phyloP scores from a whole-genome alignment of 805 yeast species.

The Cyberlindnera maritima region DNA sequence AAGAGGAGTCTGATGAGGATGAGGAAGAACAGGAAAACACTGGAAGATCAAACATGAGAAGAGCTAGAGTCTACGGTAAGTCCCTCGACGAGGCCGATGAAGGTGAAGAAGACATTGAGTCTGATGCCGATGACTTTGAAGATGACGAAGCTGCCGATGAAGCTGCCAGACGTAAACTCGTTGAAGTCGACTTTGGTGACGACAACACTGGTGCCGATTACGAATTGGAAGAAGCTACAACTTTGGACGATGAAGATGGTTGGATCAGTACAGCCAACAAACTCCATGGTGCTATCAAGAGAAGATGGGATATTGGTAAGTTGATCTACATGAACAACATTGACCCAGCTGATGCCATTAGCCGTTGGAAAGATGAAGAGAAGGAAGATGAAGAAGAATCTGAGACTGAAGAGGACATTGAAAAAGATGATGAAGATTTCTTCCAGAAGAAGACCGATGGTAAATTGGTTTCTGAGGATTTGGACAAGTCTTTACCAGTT shows the following conservation, averaged over 20 bases:
- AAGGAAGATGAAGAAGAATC: constrained; percentile 42
- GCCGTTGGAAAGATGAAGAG: constrained; percentile 64
- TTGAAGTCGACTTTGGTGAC: constrained; percentile 46
- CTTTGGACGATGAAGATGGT: constrained; percentile 38
- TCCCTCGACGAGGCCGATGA: constrained; percentile 45
- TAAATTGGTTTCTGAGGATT: constrained; percentile 29
- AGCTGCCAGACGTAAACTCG: constrained; percentile 38
- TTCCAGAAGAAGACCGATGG: constrained; percentile 50
- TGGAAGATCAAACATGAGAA: constrained; percentile 68
- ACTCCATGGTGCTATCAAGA: constrained; percentile 49
- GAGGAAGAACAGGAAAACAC: constrained; percentile 36
- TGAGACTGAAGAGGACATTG: constrained; percentile 35
- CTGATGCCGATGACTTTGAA: constrained; percentile 43
- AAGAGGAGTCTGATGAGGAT: constrained; percentile 30
- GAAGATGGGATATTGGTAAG: constrained; percentile 77
- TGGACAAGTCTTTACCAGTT: constrained; percentile 37
- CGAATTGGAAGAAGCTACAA: constrained; percentile 54
- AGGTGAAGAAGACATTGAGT: constrained; percentile 40
- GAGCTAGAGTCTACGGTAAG: constrained; percentile 55
- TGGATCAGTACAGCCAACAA: constrained; percentile 54
- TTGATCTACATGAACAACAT: constrained; percentile 77
- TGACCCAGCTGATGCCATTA: constrained; percentile 67
- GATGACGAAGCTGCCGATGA: constrained; percentile 38
- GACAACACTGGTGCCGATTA: constrained; percentile 29
- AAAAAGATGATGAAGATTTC: constrained; percentile 49